Base-by-base conservation (phyloP, 2,329 filamentous ascomycete genomes). In the Bipolaris victoriae region DNA sequence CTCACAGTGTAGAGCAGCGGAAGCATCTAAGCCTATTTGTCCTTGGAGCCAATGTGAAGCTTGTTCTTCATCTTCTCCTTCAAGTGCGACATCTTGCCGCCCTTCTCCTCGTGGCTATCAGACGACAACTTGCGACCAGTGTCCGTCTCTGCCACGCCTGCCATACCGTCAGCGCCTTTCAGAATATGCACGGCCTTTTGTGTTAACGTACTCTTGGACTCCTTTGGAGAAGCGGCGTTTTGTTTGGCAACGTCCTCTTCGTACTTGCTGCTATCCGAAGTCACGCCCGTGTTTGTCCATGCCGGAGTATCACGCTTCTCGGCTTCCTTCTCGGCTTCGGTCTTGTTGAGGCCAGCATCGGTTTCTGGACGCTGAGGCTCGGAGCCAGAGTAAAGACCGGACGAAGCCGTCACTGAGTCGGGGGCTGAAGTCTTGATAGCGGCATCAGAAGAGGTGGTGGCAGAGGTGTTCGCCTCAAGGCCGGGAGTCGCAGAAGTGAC, bases 21-120 rank as follows among this genome's bases (percentile, higher is more conserved):
- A 11, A 20, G 7, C 4, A 33, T 13, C 26, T 3, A 11, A 35
- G 22, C 49, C 46, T 70, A 71, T 58, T 68, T 69, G 55, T 74
- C 67, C 67, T 74, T 76, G 61, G 65, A 61, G 20, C 74, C 72
- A 57, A 78, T 78, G 76, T 89, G 87, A 57, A 90, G 76, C 80
- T 90, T 90, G 54, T 84, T 82, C 83, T 90, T 90, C 76, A 90
- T 84, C 78, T 88, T 88, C 55, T 87, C 81, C 58, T 82, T 82
- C 39, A 89, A 69, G 61, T 58, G 55, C 35, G 83, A 83, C 44
- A 78, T 79, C 76, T 86, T 86, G 52, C 62, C 70, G 53, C 77
- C 65, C 49, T 65, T 67, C 31, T 60, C 69, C 50, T 49, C 67
- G 16, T 49, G 62, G 36, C 55, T 55, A 49, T 55, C 69, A 58